Conservation (phyloP, 192 early-diverging fungal species). For the Geranomyces michiganensis region DNA sequence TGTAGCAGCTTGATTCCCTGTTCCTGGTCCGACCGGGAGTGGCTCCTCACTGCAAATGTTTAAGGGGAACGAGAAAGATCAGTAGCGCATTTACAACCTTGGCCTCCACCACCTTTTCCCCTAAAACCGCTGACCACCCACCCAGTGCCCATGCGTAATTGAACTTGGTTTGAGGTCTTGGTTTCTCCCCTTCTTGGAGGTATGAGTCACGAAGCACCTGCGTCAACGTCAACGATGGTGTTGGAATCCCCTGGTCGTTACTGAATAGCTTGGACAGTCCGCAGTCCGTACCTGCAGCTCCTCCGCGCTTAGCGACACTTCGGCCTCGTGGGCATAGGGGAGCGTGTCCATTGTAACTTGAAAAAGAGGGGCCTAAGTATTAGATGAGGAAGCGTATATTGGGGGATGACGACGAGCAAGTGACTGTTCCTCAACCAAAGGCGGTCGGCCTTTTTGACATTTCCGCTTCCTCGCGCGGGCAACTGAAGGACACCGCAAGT, state of each 20-base stretch:
- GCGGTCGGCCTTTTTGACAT: too few relatives aligned
- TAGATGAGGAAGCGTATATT: too few relatives aligned
- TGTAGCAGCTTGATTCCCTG: conserved; percentile 75
- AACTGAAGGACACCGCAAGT: too few relatives aligned
- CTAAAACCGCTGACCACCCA: conserved; percentile 16
- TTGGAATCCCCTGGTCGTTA: background rate
- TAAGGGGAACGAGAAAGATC: too few relatives aligned
- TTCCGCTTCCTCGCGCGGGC: too few relatives aligned
- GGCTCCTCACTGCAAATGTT: conserved; percentile 46
- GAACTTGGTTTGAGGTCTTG: conserved; percentile 88
- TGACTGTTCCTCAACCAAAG: too few relatives aligned
- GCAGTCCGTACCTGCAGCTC: conserved; percentile 24
- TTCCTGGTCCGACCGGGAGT: conserved; percentile 67
- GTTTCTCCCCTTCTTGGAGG: conserved; percentile 65
- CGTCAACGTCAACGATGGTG: too few relatives aligned
- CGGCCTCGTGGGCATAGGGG: conserved; percentile 35
- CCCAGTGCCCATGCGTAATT: conserved; percentile 96
- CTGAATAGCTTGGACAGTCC: background rate
- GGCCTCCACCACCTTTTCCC: too few relatives aligned
- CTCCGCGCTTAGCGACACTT: conserved; percentile 27
- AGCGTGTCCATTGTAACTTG: conserved; percentile 27
- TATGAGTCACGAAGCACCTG: conserved; percentile 35
- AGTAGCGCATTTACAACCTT: background rate
- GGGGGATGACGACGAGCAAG: too few relatives aligned
- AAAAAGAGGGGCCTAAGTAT: too few relatives aligned